Conservation (phyloP, 2,329 filamentous ascomycete species). For the Pyrenophora tritici-repentis region DNA sequence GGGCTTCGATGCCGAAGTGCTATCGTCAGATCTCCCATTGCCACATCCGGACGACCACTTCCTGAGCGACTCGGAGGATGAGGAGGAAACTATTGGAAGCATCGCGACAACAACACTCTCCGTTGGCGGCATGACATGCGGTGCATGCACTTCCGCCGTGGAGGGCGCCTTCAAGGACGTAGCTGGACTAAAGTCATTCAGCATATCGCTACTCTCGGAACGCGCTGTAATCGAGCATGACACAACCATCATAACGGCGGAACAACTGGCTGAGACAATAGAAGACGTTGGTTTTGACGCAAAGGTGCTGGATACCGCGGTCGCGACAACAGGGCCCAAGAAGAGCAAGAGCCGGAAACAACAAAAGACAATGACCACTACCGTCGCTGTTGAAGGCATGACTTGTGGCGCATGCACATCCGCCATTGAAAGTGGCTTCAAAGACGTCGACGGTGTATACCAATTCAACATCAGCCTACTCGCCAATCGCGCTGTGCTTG, state of each 20-base stretch:
- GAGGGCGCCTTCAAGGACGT: constrained; percentile 80
- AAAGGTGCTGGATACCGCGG: constrained; percentile 72
- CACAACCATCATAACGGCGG: constrained; percentile 56
- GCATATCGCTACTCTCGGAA: constrained; percentile 82
- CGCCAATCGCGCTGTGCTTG: constrained; percentile 86
- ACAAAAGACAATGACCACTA: constrained; percentile 69
- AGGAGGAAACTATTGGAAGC: constrained; percentile 48
- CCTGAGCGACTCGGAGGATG: constrained; percentile 43
- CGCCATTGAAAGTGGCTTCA: constrained; percentile 83
- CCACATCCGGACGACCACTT: constrained; percentile 48
- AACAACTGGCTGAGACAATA: constrained; percentile 62
- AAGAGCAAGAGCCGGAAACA: constrained; percentile 47
- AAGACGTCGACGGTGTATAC: constrained; percentile 73
- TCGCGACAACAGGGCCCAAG: constrained; percentile 44
- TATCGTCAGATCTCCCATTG: constrained; percentile 76
- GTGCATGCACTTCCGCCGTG: constrained; percentile 84
- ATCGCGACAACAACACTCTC: constrained; percentile 70
- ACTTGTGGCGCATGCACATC: constrained; percentile 97
- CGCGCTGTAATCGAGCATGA: constrained; percentile 86
- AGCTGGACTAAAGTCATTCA: constrained; percentile 74
- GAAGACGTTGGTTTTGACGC: constrained; percentile 79
- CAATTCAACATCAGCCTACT: constrained; percentile 95
- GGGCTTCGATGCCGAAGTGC: constrained; percentile 87
- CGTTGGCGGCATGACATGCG: constrained; percentile 88
- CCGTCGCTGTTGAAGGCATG: constrained; percentile 92